Evolutionary conservation across 768 basidiomycete genomes (phyloP).

Genomic region (Lactifluus piperatus): DNA sequence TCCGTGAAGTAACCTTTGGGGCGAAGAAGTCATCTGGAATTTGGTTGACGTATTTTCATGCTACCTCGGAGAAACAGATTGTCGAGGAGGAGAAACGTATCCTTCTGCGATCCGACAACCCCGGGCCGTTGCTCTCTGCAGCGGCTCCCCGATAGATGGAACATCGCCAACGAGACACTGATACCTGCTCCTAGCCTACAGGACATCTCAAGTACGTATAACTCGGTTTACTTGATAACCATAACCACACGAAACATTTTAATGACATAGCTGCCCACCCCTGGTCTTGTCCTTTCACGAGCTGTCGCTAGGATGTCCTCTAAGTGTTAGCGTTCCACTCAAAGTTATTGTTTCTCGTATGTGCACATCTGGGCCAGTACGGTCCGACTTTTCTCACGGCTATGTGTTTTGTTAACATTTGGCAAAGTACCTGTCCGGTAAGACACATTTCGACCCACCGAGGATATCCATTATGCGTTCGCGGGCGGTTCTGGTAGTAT

Average conservation of each 20-base stretch:
- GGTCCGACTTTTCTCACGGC: background rate
- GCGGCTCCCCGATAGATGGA: too few species aligned
- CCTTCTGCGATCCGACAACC: too few species aligned
- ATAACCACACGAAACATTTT: background rate
- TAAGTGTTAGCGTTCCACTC: constrained; percentile 43
- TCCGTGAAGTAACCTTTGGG: too few species aligned
- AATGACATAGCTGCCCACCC: background rate
- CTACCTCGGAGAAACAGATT: too few species aligned
- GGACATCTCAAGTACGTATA: background rate
- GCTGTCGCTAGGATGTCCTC: background rate
- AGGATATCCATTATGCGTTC: constrained; percentile 51
- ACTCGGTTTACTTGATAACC: background rate
- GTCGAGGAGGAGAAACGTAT: too few species aligned
- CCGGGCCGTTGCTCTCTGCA: too few species aligned
- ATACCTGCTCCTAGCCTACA: background rate
- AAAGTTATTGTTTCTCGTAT: constrained; percentile 44
- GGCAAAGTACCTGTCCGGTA: constrained; percentile 50
- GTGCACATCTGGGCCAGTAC: constrained; percentile 43
- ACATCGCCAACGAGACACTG: too few species aligned
- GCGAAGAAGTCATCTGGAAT: too few species aligned
- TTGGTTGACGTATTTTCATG: too few species aligned
- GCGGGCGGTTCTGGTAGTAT: constrained; percentile 44
- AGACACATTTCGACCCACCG: constrained; percentile 49
- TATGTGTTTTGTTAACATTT: background rate
- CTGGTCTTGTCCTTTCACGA: background rate